Percentiles rank a stretch among this genome's conserved stretches.
Evolutionary conservation across 495 filamentous ascomycete species (phyloP).

Genomic region (Penicillium odoratum): DNA sequence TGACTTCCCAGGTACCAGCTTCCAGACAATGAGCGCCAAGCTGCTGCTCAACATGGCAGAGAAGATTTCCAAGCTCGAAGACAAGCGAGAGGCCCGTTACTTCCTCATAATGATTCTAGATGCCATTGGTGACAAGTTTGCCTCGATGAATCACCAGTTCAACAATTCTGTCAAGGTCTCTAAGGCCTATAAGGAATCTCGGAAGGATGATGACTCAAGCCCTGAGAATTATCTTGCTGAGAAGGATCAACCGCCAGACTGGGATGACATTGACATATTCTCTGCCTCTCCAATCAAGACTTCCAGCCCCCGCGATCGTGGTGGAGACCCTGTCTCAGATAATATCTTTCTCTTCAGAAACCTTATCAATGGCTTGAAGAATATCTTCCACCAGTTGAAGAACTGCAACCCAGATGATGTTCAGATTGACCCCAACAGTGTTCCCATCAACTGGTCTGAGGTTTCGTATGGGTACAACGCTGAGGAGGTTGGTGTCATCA

Average conservation of each 20-base stretch:
- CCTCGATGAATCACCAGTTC: conserved; percentile 95
- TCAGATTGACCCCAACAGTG: conserved; percentile 70
- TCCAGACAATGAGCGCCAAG: conserved; percentile 99
- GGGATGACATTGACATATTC: conserved; percentile 98
- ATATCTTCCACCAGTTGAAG: conserved; percentile 92
- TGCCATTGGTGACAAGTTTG: conserved; percentile 97
- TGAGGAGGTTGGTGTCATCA: conserved; percentile 94
- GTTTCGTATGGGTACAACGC: conserved; percentile 96
- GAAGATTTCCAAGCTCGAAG: conserved; percentile 85
- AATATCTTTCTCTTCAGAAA: conserved; percentile 99
- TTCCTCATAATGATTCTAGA: conserved; percentile 97
- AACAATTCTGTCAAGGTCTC: conserved; percentile 92
- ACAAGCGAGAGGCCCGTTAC: conserved; percentile 91
- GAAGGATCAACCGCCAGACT: conserved; percentile 76
- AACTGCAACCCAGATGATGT: conserved; percentile 74
- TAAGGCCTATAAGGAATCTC: conserved; percentile 62
- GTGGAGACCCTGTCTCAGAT: conserved; percentile 89
- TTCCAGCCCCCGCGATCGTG: conserved; percentile 86
- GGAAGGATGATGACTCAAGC: conserved; percentile 60
- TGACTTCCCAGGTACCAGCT: conserved; percentile 94
- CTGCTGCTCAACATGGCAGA: conserved; percentile 96
- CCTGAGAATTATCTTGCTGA: conserved; percentile 80
- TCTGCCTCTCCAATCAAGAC: conserved; percentile 94
- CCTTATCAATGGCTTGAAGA: conserved; percentile 95
- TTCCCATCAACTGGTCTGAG: conserved; percentile 89